phyloP scores from a whole-genome alignment of 192 early-diverging fungal genomes.

The Powellomyces hirtus region DNA sequence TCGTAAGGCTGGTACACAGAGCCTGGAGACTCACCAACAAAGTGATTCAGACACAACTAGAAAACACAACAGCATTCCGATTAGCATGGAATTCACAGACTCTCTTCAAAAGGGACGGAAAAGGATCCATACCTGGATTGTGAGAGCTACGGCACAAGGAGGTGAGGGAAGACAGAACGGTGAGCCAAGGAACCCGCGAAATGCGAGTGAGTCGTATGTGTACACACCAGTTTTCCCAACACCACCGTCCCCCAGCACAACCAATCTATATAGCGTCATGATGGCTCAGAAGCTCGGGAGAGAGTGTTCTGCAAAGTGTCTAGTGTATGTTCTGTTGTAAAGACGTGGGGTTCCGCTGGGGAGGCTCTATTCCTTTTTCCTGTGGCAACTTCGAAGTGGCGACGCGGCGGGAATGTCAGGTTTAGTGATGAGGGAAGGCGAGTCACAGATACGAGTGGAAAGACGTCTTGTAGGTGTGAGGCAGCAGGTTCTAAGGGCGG shows the following conservation, averaged over 20 bases:
- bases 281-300: too few species aligned
- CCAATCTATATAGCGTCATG: constrained; percentile 37
- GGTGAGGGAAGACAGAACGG: background rate
- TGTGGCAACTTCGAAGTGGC: too few species aligned
- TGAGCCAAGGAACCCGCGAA: background rate
- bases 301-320: too few species aligned
- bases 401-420: too few species aligned
- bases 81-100: background rate
- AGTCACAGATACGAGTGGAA: too few species aligned
- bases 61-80: background rate
- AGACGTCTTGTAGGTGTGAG: too few species aligned
- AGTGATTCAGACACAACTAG: constrained; percentile 53
- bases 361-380: too few species aligned
- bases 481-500: too few species aligned
- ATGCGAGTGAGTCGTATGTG: too few species aligned
- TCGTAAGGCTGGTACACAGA: background rate
- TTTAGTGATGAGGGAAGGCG: too few species aligned
- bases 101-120: background rate
- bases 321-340: too few species aligned
- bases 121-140: constrained; percentile 34
- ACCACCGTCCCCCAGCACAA: constrained; percentile 54
- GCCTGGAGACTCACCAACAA: constrained; percentile 35
- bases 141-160: constrained; percentile 25
- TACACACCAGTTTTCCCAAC: constrained; percentile 51
- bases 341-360: too few species aligned